A percentile compares a stretch with the other conserved stretches of the same genome.
phyloP scores from a whole-genome alignment of 306 rosid genomes.

The Rosa chinensis region DNA sequence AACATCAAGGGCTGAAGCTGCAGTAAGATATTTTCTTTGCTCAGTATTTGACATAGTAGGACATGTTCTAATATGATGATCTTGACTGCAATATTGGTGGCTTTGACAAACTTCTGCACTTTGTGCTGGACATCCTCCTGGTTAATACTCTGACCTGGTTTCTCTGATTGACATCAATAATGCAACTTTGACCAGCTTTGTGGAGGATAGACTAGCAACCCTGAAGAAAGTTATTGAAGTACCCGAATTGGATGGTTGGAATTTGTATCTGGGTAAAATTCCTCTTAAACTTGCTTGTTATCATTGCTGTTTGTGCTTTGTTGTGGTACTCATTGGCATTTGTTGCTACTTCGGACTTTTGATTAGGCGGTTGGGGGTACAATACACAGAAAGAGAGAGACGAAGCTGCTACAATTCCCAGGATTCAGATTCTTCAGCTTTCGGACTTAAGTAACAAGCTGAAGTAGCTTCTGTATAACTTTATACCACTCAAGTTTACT shows the following conservation, averaged over 20 bases:
- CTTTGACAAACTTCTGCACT: neutral
- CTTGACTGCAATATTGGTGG: neutral
- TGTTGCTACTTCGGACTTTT: conserved; percentile 26
- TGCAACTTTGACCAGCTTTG: conserved; percentile 54
- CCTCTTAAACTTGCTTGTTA: neutral
- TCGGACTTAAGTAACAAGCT: conserved; percentile 53
- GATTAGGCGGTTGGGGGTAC: conserved; percentile 79
- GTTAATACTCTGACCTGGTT: conserved; percentile 2
- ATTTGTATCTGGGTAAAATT: conserved; percentile 64
- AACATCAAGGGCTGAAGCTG: conserved; percentile 63
- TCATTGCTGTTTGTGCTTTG: neutral
- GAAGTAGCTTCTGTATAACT: conserved; percentile 35
- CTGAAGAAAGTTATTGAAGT: conserved; percentile 76
- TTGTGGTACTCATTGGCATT: neutral
- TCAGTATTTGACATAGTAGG: conserved; percentile 2
- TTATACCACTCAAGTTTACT: too few species aligned
- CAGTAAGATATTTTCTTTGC: conserved; percentile 55
- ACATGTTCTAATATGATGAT: conserved; percentile 9
- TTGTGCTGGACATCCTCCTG: neutral
- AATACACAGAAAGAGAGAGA: conserved; percentile 84
- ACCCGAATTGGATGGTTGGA: conserved; percentile 80
- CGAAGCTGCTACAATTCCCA: conserved; percentile 63
- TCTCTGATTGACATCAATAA: conserved; percentile 18
- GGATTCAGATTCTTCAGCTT: conserved; percentile 62
- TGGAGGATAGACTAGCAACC: conserved; percentile 81